Percentiles rank a stretch among this genome's conserved stretches.
These are phyloP conservation scores for Petunia secreta DNA, from an alignment of 257 asterid genomes.

Conservation along the genomic window DNA sequence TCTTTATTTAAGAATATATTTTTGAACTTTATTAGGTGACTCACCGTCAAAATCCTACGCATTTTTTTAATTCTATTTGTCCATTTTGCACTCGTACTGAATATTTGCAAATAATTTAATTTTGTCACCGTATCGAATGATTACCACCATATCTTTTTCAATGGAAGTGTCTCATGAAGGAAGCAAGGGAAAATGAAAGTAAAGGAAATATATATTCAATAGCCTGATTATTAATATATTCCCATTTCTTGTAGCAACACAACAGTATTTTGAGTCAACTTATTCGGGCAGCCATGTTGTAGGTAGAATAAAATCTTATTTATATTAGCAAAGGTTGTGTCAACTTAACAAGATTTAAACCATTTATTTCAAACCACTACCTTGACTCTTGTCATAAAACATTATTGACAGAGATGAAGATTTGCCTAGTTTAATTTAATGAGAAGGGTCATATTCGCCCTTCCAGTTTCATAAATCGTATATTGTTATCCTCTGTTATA, in stretches of 20 bases:
- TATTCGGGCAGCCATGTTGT: slow-evolving; percentile 34
- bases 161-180: slow-evolving; percentile 43
- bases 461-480: no score
- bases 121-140: slow-evolving; percentile 43
- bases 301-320: no score
- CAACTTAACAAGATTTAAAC: no score
- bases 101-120: slow-evolving; percentile 46
- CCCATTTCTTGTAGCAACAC: slow-evolving; percentile 52
- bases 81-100: slow-evolving; percentile 44
- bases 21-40: slow-evolving; percentile 57
- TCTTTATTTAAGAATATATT: slow-evolving; percentile 56
- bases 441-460: no score
- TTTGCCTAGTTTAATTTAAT: no score
- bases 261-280: slow-evolving; percentile 46
- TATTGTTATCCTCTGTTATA: no score
- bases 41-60: slow-evolving; percentile 35
- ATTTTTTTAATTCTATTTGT: slow-evolving; percentile 40
- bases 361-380: no score
- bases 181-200: slow-evolving; percentile 41
- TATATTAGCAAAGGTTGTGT: no score
- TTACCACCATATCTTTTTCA: slow-evolving; percentile 52
- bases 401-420: no score
- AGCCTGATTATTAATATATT: slow-evolving; percentile 46
- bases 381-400: no score
- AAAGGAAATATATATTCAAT: slow-evolving; percentile 40